Conservation (phyloP, 345 rosid genomes). For the Brassica nigra region DNA sequence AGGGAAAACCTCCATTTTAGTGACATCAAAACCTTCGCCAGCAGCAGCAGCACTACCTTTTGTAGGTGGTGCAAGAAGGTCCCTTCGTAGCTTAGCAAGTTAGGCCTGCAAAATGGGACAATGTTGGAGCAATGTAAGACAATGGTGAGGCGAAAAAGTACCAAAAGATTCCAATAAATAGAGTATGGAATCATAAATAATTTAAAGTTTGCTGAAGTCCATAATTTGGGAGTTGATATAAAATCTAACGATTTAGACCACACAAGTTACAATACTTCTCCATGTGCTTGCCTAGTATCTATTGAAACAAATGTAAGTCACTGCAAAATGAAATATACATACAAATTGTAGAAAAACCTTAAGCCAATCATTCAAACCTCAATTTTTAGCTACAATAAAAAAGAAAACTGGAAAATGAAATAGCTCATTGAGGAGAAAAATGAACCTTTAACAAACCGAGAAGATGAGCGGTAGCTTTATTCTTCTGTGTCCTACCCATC, state of each 20-base stretch:
- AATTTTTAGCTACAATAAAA: neutral
- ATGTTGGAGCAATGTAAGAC: neutral
- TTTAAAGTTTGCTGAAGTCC: neutral
- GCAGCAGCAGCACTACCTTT: conserved; percentile 89
- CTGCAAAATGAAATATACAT: neutral
- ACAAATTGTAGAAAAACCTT: neutral
- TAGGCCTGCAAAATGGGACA: conserved; percentile 57
- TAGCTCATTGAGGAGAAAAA: neutral
- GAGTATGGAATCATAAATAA: neutral
- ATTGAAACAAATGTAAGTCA: neutral
- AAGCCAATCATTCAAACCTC: conserved; percentile 2
- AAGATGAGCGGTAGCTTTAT: conserved; percentile 95
- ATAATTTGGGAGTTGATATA: neutral
- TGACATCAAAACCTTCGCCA: conserved; percentile 98
- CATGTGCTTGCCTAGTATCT: neutral
- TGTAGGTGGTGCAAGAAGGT: conserved; percentile 82
- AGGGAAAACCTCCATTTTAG: conserved; percentile 72
- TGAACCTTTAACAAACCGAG: conserved; percentile 90
- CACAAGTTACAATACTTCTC: neutral
- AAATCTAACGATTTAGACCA: neutral
- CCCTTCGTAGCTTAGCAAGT: conserved; percentile 92
- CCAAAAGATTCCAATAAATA: neutral
- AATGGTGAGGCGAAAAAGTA: neutral
- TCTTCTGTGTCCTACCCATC: conserved; percentile 99
- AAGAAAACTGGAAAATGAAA: neutral